Evolutionary conservation across 768 basidiomycete species (phyloP).

Genomic region (Russula brevipes): DNA sequence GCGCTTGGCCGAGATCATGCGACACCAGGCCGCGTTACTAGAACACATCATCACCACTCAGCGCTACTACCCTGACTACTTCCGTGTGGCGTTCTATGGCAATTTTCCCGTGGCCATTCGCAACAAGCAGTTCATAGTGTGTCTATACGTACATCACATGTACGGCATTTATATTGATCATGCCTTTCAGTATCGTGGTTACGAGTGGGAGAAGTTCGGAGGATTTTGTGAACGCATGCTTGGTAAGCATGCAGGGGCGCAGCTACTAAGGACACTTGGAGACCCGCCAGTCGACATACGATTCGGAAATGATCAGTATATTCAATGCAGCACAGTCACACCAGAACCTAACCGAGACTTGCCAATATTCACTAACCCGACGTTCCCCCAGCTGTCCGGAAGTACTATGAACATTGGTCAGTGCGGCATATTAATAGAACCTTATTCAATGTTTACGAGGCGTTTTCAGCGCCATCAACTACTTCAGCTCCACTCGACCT

Average conservation of each 20-base stretch:
- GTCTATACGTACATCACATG: slow-evolving; percentile 15
- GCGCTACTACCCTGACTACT: slow-evolving; percentile 88
- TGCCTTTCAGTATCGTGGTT: slow-evolving; percentile 72
- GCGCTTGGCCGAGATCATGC: slow-evolving; percentile 78
- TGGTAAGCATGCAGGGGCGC: slow-evolving; percentile 82
- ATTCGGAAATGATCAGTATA: slow-evolving; percentile 73
- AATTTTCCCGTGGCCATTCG: slow-evolving; percentile 82
- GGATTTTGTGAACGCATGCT: slow-evolving; percentile 89
- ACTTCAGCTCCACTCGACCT: slow-evolving; percentile 74
- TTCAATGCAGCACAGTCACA: slow-evolving; percentile 80
- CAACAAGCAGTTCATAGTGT: slow-evolving; percentile 87
- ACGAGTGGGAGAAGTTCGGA: slow-evolving; percentile 90
- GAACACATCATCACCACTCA: slow-evolving; percentile 82
- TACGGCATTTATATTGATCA: neutral
- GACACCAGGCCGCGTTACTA: slow-evolving; percentile 80
- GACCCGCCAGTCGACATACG: slow-evolving; percentile 80
- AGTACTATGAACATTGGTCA: slow-evolving; percentile 85
- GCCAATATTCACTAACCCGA: slow-evolving; percentile 79
- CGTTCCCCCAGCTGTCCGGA: slow-evolving; percentile 71
- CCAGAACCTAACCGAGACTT: slow-evolving; percentile 78
- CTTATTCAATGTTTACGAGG: neutral
- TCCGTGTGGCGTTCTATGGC: slow-evolving; percentile 90
- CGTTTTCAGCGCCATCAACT: slow-evolving; percentile 61
- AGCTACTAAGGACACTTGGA: slow-evolving; percentile 63
- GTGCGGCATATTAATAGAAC: slow-evolving; percentile 3